A percentile compares a stretch with the other conserved stretches of the same genome.
phyloP scores from a whole-genome alignment of 768 basidiomycete species.

The Tulasnella calospora region DNA sequence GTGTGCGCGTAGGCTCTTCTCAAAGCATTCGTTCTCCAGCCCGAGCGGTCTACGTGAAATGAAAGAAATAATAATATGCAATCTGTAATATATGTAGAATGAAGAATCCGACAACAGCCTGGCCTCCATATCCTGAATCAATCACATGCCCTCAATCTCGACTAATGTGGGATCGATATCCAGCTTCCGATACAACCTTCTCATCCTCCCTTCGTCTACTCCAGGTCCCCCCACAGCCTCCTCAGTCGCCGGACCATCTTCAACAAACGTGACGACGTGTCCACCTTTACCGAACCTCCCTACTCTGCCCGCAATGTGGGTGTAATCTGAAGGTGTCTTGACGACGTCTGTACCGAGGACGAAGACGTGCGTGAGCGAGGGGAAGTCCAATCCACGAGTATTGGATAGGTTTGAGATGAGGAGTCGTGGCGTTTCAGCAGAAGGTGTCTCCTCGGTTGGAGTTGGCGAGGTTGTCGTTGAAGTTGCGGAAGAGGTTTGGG shows the following conservation, averaged over 20 bases:
- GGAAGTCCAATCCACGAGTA: conserved; percentile 17
- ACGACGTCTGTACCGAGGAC: not conserved
- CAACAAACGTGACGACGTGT: conserved; percentile 20
- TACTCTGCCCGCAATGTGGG: conserved; percentile 20
- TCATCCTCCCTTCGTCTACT: not conserved
- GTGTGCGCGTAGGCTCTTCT: too few relatives aligned
- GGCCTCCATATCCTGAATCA: not conserved
- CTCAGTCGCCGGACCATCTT: not conserved
- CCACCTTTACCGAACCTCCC: conserved; percentile 13
- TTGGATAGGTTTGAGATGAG: conserved; percentile 21
- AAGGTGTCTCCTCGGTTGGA: not conserved
- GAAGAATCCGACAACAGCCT: not conserved
- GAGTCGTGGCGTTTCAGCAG: conserved; percentile 4
- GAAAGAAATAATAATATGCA: not conserved
- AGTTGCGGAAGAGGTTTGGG: too few relatives aligned
- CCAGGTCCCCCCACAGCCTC: not conserved
- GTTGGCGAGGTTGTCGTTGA: not conserved
- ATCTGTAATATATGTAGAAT: not conserved
- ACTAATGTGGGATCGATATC: not conserved
- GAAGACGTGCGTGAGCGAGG: conserved; percentile 21
- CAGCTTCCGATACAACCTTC: conserved; percentile 3
- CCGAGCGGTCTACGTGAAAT: not conserved
- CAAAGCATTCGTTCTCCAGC: too few relatives aligned
- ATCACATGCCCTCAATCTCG: conserved; percentile 2
- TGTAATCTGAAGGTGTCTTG: conserved; percentile 3